These are phyloP conservation scores for Blastobotrys illinoisensis DNA, from an alignment of 1,139 yeast genomes.

Conservation along the genomic window DNA sequence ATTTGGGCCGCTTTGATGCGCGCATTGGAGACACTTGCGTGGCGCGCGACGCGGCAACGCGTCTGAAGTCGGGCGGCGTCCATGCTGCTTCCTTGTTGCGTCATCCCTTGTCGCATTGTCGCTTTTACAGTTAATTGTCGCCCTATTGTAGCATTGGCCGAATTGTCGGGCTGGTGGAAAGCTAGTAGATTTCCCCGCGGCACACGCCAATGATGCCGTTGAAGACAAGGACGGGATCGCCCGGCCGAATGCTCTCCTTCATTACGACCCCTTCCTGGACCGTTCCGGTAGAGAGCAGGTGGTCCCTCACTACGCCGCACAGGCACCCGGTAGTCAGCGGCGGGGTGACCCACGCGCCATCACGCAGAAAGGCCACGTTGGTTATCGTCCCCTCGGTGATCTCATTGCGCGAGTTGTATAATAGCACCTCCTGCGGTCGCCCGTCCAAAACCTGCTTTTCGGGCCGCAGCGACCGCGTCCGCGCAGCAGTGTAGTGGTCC, in stretches of 20 bases:
- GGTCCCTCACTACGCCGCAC: slow-evolving; percentile 76
- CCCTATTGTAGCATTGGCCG: background rate
- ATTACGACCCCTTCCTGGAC: slow-evolving; percentile 52
- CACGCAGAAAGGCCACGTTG: slow-evolving; percentile 61
- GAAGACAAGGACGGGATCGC: slow-evolving; percentile 64
- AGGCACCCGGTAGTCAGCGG: slow-evolving; percentile 69
- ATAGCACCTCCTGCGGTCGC: slow-evolving; percentile 55
- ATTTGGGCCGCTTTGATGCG: background rate
- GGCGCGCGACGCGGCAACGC: background rate
- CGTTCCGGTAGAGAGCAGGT: slow-evolving; percentile 49
- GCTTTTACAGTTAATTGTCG: background rate
- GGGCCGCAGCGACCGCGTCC: slow-evolving; percentile 42
- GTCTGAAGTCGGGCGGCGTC: background rate
- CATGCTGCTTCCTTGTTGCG: background rate
- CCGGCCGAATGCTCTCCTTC: slow-evolving; percentile 44
- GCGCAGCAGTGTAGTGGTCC: slow-evolving; percentile 54
- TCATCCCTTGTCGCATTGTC: background rate
- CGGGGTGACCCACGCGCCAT: slow-evolving; percentile 74
- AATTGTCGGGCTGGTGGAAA: background rate
- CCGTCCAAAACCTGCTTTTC: slow-evolving; percentile 15
- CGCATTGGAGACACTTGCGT: background rate
- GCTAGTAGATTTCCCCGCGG: slow-evolving; percentile 41
- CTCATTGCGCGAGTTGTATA: slow-evolving; percentile 55
- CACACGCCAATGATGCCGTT: slow-evolving; percentile 84
- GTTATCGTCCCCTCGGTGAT: slow-evolving; percentile 84